Evolutionary conservation across 2,329 filamentous ascomycete genomes (phyloP).

Genomic region (Colletotrichum magnum): DNA sequence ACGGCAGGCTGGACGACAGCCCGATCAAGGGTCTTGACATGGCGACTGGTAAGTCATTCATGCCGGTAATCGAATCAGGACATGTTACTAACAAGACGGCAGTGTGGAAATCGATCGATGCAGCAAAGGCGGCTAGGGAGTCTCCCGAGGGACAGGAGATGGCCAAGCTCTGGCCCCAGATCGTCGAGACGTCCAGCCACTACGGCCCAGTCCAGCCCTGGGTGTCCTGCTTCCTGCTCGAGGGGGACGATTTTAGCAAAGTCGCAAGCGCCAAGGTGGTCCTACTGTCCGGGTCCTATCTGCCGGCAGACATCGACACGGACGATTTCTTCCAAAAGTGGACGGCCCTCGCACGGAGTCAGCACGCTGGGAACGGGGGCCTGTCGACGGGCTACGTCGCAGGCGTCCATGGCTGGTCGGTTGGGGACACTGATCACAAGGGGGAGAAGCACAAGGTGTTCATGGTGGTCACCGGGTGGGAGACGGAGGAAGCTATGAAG

Average conservation of each 20-base stretch:
- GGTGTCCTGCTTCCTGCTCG: not conserved
- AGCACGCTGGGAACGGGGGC: too few species aligned
- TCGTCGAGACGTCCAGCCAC: slow-evolving; percentile 2
- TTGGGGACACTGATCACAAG: not conserved
- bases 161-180: slow-evolving; percentile 3
- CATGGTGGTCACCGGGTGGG: slow-evolving; percentile 19
- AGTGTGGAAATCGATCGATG: slow-evolving; percentile 16
- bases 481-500: not conserved
- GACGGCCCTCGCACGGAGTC: not conserved
- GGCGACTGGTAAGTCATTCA: not conserved
- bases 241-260: not conserved
- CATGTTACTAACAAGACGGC: accelerated
- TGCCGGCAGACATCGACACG: not conserved
- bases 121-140: slow-evolving; percentile 1
- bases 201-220: not conserved
- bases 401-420: not conserved
- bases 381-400: not conserved
- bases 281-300: not conserved
- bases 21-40: not conserved
- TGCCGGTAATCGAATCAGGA: too few species aligned
- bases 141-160: not conserved
- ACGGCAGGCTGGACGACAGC: not conserved
- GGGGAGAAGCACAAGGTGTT: slow-evolving; percentile 10
- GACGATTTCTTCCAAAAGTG: slow-evolving; percentile 15
- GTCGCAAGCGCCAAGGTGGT: not conserved